Conservation (phyloP, 257 asterid genomes). For the Solanum neorickii region DNA sequence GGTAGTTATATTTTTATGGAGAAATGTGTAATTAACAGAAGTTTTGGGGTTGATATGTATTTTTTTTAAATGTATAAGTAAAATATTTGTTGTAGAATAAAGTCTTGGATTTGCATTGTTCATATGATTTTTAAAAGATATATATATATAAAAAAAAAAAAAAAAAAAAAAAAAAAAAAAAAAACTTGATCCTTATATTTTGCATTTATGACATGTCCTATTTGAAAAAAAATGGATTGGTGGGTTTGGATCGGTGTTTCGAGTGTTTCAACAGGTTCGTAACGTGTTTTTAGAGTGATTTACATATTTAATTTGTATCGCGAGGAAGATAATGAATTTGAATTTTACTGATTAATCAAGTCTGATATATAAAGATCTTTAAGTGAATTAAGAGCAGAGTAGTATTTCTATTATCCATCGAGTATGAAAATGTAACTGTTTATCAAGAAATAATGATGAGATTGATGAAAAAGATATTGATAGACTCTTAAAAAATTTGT, state of each 20-base stretch:
- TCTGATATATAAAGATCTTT: neutral
- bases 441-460: neutral
- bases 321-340: neutral
- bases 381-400: neutral
- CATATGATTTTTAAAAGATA: neutral
- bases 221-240: neutral
- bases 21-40: neutral
- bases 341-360: neutral
- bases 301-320: neutral
- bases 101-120: neutral
- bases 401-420: neutral
- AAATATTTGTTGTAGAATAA: neutral
- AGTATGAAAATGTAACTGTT: neutral
- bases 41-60: neutral
- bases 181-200: neutral
- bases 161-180: neutral
- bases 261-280: neutral
- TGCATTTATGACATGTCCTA: neutral
- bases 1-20: constrained; percentile 10
- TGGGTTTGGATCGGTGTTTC: neutral
- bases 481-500: neutral
- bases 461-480: neutral
- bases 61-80: neutral
- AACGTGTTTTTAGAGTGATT: neutral
- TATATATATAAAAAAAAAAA: neutral